Evolutionary conservation across 371 early-diverging fungal species (phyloP), one percentile per base, ranked within the genome.

Genomic region (Globomyces sp.): DNA sequence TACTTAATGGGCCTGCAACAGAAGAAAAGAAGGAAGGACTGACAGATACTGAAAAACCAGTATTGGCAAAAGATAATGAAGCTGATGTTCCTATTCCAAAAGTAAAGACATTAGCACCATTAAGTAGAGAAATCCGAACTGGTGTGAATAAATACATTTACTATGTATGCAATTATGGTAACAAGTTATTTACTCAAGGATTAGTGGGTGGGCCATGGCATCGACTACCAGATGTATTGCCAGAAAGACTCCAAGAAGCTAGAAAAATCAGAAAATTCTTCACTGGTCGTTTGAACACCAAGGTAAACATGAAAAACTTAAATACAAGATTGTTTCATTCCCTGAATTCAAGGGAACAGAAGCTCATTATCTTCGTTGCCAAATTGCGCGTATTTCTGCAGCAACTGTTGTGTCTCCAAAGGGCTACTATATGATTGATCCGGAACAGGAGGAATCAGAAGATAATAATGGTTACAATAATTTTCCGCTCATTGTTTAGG

Each of bases 101-200:
- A 52, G 62, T 42, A 4, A 77, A 77, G 67, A 51, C 57, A 4
- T 47, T 73, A 24, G 63, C 60, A 34, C 71, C 72, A 1, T 63
- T 82, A 49, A 60, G 75, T 1, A 70, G 60, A 59, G 85, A 85
- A 59, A 51, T 13, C 3, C 57, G 80, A 3, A 57, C 43, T 0
- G 85, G 85, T n/a, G 77, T 76, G 4, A 85, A 85, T 69, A 74
- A 78, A 55, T 85, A 82, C 64, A 77, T 81, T 11, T 85, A 85
- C 69, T 85, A 77, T 60, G 78, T 75, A 10, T 79, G 79, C 67
- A 60, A 66, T 34, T 74, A 68, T 48, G 69, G 82, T 83, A 51
- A 63, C 70, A 57, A 10, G 40, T 6, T 34, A 2, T 3, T 62
- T 40, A 10, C n/a, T 4, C 24, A 24, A 24, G 24, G 24, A 24